phyloP scores from a whole-genome alignment of 106 monocot species.

The Chionographis japonica region DNA sequence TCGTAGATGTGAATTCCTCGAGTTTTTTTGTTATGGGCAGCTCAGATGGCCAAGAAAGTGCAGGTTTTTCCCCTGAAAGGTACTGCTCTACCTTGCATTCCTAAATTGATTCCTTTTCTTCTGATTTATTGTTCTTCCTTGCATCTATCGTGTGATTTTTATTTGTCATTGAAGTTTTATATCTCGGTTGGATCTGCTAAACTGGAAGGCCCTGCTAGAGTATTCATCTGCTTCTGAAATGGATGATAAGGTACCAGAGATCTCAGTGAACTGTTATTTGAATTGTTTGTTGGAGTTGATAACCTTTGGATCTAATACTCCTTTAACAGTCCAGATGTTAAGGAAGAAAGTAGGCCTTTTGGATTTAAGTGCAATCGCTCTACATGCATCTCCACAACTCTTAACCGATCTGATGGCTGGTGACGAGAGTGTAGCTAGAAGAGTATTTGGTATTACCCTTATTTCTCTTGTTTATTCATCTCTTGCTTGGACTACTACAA shows the following conservation, averaged over 20 bases:
- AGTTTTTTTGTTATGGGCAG: slow-evolving; percentile 10
- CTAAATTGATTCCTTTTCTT: background rate
- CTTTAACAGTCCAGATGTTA: slow-evolving; percentile 92
- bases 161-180: slow-evolving; percentile 43
- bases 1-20: slow-evolving; percentile 19
- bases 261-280: background rate
- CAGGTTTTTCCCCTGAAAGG: slow-evolving; percentile 68
- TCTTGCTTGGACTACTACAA: background rate
- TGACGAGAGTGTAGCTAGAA: slow-evolving; percentile 64
- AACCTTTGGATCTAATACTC: background rate
- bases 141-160: background rate
- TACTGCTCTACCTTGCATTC: slow-evolving; percentile 14
- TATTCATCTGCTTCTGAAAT: slow-evolving; percentile 36
- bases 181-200: slow-evolving; percentile 76
- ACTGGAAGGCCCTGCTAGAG: slow-evolving; percentile 81
- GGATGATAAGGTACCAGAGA: slow-evolving; percentile 57
- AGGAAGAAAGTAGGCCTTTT: slow-evolving; percentile 50
- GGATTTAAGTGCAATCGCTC: slow-evolving; percentile 43
- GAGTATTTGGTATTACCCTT: slow-evolving; percentile 67
- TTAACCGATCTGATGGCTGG: slow-evolving; percentile 59
- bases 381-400: slow-evolving; percentile 45
- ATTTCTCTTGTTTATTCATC: background rate
- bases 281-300: background rate
- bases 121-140: background rate
- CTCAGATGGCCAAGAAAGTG: slow-evolving; percentile 9